These are phyloP conservation scores for Sugiyamaella neomexicana DNA, from an alignment of 1,139 yeast species.

Conservation along the genomic window DNA sequence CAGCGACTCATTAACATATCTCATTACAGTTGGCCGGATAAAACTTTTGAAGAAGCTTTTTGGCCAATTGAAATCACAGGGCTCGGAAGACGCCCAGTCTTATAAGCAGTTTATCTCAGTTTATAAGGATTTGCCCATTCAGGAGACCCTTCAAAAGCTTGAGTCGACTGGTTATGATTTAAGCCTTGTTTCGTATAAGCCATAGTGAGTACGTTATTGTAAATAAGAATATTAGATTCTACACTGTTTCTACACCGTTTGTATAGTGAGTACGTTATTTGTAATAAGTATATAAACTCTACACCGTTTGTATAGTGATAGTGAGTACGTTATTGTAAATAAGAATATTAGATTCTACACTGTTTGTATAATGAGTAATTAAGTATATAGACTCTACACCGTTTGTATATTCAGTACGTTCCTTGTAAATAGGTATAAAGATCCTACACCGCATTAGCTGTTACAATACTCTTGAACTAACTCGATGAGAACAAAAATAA, in stretches of 20 bases:
- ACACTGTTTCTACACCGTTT: too few species aligned
- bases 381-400: too few species aligned
- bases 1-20: slow-evolving; percentile 44
- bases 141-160: slow-evolving; percentile 41
- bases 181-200: slow-evolving; percentile 13
- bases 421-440: slow-evolving; percentile 3
- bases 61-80: slow-evolving; percentile 47
- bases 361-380: too few species aligned
- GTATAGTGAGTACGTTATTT: too few species aligned
- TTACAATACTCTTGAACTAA: too few species aligned
- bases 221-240: background rate
- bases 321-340: background rate
- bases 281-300: too few species aligned
- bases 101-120: slow-evolving; percentile 45
- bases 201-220: background rate
- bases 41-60: slow-evolving; percentile 59
- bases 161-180: slow-evolving; percentile 45
- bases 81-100: slow-evolving; percentile 48
- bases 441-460: too few species aligned
- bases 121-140: slow-evolving; percentile 36
- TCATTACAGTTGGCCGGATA: slow-evolving; percentile 63
- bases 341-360: background rate
- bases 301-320: too few species aligned
- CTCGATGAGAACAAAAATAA: too few species aligned
- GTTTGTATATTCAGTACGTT: background rate